Conservation (phyloP, 805 yeast genomes). For the Saccharomycopsis fibuligera region DNA sequence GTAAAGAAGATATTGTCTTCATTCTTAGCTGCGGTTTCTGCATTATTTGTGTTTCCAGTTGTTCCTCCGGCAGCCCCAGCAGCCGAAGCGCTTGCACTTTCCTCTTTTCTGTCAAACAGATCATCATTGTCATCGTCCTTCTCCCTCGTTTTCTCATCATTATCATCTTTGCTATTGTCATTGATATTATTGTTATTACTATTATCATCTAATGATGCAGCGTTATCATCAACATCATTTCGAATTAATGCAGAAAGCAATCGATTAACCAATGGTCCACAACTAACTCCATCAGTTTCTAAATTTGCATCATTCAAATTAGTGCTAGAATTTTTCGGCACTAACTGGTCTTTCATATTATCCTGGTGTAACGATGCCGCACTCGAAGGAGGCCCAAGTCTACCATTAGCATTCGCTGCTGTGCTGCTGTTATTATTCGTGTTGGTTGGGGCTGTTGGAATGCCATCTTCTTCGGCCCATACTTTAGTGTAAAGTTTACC, state of each 20-base stretch:
- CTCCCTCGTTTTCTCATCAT: conserved; percentile 19
- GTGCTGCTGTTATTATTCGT: conserved; percentile 28
- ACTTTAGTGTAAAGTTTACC: conserved; percentile 77
- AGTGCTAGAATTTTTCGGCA: conserved; percentile 56
- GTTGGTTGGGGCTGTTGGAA: conserved; percentile 28
- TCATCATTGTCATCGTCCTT: conserved; percentile 26
- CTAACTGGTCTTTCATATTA: conserved; percentile 21
- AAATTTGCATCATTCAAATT: conserved; percentile 52
- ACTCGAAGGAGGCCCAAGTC: conserved; percentile 10
- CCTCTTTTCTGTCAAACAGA: conserved; percentile 24
- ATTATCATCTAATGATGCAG: conserved; percentile 2
- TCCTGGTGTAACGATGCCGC: conserved; percentile 1
- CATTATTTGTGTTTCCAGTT: conserved; percentile 17
- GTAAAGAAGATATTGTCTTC: conserved; percentile 27
- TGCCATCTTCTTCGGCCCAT: conserved; percentile 80
- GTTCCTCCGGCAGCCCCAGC: conserved; percentile 25
- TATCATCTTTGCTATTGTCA: conserved; percentile 17
- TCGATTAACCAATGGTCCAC: conserved; percentile 88
- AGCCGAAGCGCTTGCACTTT: conserved; percentile 22
- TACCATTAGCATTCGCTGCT: conserved; percentile 24
- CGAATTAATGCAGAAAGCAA: conserved; percentile 72
- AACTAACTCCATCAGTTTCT: conserved; percentile 69
- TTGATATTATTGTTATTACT: neutral
- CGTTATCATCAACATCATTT: conserved; percentile 30
- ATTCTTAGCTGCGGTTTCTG: conserved; percentile 22